These are phyloP conservation scores for Populus ilicifolia DNA, from an alignment of 345 rosid species.

Conservation along the genomic window DNA sequence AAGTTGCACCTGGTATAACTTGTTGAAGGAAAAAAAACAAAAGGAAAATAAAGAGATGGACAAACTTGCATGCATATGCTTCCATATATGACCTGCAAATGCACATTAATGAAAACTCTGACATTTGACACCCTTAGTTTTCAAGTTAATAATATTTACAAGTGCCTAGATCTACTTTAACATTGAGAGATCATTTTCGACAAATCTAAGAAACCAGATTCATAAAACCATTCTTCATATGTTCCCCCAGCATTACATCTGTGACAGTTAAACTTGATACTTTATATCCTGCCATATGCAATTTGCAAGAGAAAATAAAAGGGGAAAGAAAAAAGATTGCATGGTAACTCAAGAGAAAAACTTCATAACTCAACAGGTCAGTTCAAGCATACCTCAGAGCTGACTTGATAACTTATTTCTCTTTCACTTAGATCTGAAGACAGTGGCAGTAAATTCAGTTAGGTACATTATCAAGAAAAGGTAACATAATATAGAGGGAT, in stretches of 20 bases:
- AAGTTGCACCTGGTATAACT: no score
- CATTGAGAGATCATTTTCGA: not conserved
- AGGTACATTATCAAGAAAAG: not conserved
- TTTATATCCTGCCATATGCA: not conserved
- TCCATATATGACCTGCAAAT: no score
- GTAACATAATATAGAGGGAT: not conserved
- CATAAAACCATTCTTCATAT: not conserved
- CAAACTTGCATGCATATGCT: not conserved
- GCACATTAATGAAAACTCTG: no score
- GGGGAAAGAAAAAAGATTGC: not conserved
- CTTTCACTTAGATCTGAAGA: constrained; percentile 7
- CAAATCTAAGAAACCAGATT: not conserved
- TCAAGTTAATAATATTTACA: no score
- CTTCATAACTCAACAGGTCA: not conserved
- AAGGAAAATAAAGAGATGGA: not conserved
- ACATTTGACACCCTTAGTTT: no score
- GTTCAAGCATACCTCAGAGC: constrained; percentile 18
- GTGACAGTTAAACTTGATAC: not conserved
- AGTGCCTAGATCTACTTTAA: not conserved
- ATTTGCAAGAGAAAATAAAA: no score
- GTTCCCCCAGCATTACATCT: not conserved
- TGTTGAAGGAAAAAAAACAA: not conserved
- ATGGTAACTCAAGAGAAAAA: not conserved
- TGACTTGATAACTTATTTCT: constrained; percentile 16
- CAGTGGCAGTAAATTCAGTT: not conserved